These are phyloP conservation scores for Onygenales sp. DNA, from an alignment of 2,329 filamentous ascomycete genomes.

Conservation along the genomic window DNA sequence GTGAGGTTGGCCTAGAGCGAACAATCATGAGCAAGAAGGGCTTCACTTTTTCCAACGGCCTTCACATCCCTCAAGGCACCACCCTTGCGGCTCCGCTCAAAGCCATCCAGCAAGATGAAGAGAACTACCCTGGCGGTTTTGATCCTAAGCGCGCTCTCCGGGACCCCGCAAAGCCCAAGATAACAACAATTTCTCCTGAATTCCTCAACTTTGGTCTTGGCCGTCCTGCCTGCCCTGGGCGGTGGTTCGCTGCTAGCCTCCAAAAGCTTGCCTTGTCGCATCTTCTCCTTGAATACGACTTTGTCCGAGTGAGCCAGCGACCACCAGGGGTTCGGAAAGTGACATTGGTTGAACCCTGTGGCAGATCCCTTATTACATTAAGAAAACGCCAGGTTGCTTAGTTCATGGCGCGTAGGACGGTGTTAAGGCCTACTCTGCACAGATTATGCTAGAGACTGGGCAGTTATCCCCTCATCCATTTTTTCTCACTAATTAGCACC, in stretches of 20 bases:
- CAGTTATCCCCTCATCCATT: too few species aligned
- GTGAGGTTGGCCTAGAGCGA: constrained; percentile 12
- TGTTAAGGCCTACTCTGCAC: too few species aligned
- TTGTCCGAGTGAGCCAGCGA: neutral
- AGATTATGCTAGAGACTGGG: too few species aligned
- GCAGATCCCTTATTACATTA: neutral
- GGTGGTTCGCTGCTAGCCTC: neutral
- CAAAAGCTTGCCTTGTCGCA: constrained; percentile 1
- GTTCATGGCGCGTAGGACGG: neutral
- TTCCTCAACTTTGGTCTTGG: constrained; percentile 9
- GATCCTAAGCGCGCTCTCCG: constrained; percentile 3
- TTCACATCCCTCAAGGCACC: constrained; percentile 10
- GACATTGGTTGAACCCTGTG: neutral
- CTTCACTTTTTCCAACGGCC: constrained; percentile 11
- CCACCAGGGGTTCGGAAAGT: neutral
- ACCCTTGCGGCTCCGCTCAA: constrained; percentile 7
- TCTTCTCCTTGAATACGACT: constrained; percentile 3
- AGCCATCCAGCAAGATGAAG: neutral
- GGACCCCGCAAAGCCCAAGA: constrained; percentile 3
- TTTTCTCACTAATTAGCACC: too few species aligned
- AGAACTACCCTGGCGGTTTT: neutral
- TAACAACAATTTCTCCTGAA: constrained; percentile 9
- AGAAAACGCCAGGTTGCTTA: neutral
- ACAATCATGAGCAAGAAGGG: constrained; percentile 10
- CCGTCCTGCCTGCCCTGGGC: neutral